Base-by-base conservation (phyloP, 2,329 filamentous ascomycete species). In the Pseudocercospora cruenta region DNA sequence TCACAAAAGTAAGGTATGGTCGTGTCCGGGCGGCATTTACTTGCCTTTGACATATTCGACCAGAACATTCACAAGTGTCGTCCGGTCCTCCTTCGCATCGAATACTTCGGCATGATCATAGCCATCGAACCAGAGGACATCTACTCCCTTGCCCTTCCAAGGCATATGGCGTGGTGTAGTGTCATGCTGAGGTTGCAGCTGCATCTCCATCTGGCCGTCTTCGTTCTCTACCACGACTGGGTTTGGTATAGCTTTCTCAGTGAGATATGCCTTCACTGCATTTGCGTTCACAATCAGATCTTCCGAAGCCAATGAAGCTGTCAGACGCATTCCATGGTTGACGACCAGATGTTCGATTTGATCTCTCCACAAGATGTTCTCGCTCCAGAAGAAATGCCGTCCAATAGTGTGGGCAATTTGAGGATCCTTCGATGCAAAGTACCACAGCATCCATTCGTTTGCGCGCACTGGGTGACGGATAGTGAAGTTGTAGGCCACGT, bases 401-500 rank as follows among this genome's bases (percentile, higher is more conserved):
- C 84, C 86, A 0, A 92, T 80, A 9, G 86, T 87, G 63, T 90
- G 84, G 9, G 89, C 85, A 1, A 91, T 87, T 1, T 88, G 88
- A 28, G 88, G 86, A 70, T 92, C 90, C 62, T 84, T 88, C 53
- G 84, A 87, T 5, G 87, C 90, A 74, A 91, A 91, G 71, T 90
- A 92, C 82, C 87, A 90, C 14, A 92, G 79, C 74, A 90, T 85
- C 80, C 86, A 88, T 76, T 92, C 88, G 68, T 90, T 91, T n/a
- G 90, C 88, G 1, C 64, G 85, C 79, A 67, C 65, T 0, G 74
- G 75, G 14, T 68, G 49, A 4, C 73, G 70, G 4, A 83, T 80
- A 10, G 86, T 88, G 74, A 92, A 92, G 77, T 92, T 92, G 81
- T 88, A 91, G 10, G 89, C 88, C 33, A 92, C 88, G 67, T 90